Conservation (phyloP, 306 rosid genomes). For the Pyrus bretschneideri region DNA sequence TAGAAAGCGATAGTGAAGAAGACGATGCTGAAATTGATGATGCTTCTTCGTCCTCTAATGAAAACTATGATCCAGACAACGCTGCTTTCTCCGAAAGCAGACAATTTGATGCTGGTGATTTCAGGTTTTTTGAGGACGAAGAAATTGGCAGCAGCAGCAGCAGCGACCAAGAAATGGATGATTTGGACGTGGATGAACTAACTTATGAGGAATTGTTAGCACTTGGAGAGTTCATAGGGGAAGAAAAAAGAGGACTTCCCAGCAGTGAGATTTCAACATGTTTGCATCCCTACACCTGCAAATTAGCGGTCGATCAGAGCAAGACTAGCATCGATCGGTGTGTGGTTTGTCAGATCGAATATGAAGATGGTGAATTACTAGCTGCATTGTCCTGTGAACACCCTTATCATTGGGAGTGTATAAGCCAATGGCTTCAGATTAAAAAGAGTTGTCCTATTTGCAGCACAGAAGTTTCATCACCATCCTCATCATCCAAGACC, state of each 20-base stretch:
- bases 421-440: constrained; percentile 72
- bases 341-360: constrained; percentile 84
- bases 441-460: constrained; percentile 89
- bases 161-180: constrained; percentile 37
- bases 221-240: constrained; percentile 69
- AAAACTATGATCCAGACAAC: constrained; percentile 6
- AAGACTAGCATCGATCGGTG: constrained; percentile 48
- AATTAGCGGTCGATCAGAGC: neutral
- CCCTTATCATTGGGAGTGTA: constrained; percentile 76
- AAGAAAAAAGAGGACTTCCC: constrained; percentile 62
- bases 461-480: constrained; percentile 45
- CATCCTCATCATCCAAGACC: constrained; percentile 22
- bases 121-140: constrained; percentile 34
- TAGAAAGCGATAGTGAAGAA: constrained; percentile 46
- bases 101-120: constrained; percentile 29
- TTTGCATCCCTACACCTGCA: constrained; percentile 28
- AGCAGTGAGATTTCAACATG: constrained; percentile 47
- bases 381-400: constrained; percentile 70
- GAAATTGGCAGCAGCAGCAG: constrained; percentile 9
- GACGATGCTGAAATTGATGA: constrained; percentile 15
- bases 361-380: constrained; percentile 56
- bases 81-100: constrained; percentile 26
- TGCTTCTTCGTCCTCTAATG: constrained; percentile 1
- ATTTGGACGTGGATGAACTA: constrained; percentile 49
- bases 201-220: constrained; percentile 76